Evolutionary conservation across 345 rosid species (phyloP).

Genomic region (Heritiera littoralis): DNA sequence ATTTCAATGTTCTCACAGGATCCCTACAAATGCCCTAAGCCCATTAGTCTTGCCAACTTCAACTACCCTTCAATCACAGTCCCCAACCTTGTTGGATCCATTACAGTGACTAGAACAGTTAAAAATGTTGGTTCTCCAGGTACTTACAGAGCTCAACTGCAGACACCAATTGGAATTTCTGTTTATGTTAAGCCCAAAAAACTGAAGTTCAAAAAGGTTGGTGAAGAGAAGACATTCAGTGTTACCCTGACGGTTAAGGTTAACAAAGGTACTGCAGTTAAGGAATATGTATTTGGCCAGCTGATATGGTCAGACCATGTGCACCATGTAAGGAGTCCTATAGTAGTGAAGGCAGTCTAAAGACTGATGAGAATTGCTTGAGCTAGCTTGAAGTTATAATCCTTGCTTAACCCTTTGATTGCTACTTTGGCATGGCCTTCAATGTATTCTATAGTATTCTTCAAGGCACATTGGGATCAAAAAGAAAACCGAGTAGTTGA

Average conservation of each 20-base stretch:
- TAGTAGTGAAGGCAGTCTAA: constrained; percentile 45
- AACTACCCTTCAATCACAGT: constrained; percentile 87
- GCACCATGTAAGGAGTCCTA: constrained; percentile 77
- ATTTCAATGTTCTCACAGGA: constrained; percentile 39
- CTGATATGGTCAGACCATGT: constrained; percentile 68
- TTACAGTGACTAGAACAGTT: constrained; percentile 47
- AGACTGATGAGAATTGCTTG: neutral
- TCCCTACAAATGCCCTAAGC: constrained; percentile 47
- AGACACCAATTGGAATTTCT: constrained; percentile 49
- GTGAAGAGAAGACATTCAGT: constrained; percentile 59
- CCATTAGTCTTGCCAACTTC: constrained; percentile 45
- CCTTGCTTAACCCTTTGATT: neutral
- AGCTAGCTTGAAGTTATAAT: neutral
- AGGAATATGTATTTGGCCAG: constrained; percentile 56
- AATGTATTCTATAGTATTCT: neutral
- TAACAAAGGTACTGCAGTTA: constrained; percentile 17
- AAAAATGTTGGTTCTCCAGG: constrained; percentile 77
- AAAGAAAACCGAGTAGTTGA: neutral
- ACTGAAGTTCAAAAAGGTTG: constrained; percentile 50
- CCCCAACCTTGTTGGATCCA: constrained; percentile 35
- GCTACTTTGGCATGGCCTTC: constrained; percentile 4
- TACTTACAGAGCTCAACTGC: constrained; percentile 43
- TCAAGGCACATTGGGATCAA: neutral
- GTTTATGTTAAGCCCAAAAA: constrained; percentile 41
- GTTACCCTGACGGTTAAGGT: constrained; percentile 40